Percentiles rank a stretch among this genome's conserved stretches.
phyloP scores from a whole-genome alignment of 2,329 filamentous ascomycete species.

The Orbilia brochopaga region DNA sequence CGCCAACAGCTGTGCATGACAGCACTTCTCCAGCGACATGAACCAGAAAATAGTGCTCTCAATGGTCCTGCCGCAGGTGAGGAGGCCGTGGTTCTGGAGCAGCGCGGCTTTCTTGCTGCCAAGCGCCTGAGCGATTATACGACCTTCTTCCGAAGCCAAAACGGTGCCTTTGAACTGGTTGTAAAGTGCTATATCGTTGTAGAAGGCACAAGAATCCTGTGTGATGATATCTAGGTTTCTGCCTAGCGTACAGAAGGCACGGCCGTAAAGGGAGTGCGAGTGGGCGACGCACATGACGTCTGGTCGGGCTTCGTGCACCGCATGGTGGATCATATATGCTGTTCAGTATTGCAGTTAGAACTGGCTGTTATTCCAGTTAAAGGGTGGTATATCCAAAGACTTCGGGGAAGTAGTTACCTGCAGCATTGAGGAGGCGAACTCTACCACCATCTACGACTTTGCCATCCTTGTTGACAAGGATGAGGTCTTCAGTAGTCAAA shows the following conservation, averaged over 20 bases:
- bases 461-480: constrained; percentile 68
- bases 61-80: constrained; percentile 63
- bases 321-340: constrained; percentile 68
- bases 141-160: constrained; percentile 63
- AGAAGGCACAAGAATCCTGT: constrained; percentile 65
- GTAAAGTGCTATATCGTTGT: constrained; percentile 59
- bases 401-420: constrained; percentile 46
- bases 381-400: constrained; percentile 52
- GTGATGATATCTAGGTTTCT: constrained; percentile 67
- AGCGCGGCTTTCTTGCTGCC: constrained; percentile 63
- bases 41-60: constrained; percentile 66
- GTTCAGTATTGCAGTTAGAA: constrained; percentile 2
- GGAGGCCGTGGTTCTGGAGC: constrained; percentile 65
- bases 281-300: constrained; percentile 68
- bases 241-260: constrained; percentile 69
- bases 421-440: constrained; percentile 61
- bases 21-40: constrained; percentile 59
- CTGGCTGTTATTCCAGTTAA: constrained; percentile 59
- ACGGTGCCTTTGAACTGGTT: constrained; percentile 64
- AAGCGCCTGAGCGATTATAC: constrained; percentile 61
- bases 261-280: constrained; percentile 66
- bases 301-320: constrained; percentile 66
- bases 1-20: constrained; percentile 61
- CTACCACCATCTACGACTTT: constrained; percentile 69
- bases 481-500: constrained; percentile 71